These are phyloP conservation scores for Termitomyces sp. DNA, from an alignment of 768 basidiomycete species.

Conservation along the genomic window DNA sequence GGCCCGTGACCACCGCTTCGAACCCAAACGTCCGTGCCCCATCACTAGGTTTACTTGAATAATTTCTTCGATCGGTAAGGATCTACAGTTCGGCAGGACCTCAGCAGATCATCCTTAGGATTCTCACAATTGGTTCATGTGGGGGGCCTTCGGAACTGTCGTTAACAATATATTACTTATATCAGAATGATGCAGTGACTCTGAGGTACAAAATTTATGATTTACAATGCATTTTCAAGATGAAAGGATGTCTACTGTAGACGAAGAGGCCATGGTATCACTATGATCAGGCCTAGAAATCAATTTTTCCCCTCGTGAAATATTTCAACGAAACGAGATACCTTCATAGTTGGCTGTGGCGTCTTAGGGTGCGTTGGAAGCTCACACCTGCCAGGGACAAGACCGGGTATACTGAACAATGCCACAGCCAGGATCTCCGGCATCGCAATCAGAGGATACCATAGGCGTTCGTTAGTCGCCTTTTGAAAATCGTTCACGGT, in stretches of 20 bases:
- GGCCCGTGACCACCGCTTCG: too few relatives aligned
- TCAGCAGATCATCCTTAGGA: too few relatives aligned
- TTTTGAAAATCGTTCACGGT: slow-evolving; percentile 13
- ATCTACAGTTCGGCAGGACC: too few relatives aligned
- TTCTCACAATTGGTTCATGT: neutral
- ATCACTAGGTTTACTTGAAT: too few relatives aligned
- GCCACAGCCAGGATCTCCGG: slow-evolving; percentile 20
- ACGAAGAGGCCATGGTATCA: neutral
- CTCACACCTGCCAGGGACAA: slow-evolving; percentile 14
- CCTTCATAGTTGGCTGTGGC: neutral
- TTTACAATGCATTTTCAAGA: neutral
- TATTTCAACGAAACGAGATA: neutral
- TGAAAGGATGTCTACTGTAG: neutral
- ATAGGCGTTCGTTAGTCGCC: slow-evolving; percentile 19
- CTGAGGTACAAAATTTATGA: too few relatives aligned
- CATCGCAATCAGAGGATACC: slow-evolving; percentile 23
- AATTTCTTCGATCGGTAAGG: too few relatives aligned
- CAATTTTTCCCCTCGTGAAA: neutral
- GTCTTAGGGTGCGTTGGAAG: neutral
- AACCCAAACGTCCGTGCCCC: too few relatives aligned
- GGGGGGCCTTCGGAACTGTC: neutral
- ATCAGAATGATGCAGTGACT: neutral
- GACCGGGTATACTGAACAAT: slow-evolving; percentile 17
- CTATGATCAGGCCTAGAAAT: neutral
- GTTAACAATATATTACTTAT: too few relatives aligned